Base-by-base conservation (phyloP, 257 asterid species). In the Marsdenia floribunda region DNA sequence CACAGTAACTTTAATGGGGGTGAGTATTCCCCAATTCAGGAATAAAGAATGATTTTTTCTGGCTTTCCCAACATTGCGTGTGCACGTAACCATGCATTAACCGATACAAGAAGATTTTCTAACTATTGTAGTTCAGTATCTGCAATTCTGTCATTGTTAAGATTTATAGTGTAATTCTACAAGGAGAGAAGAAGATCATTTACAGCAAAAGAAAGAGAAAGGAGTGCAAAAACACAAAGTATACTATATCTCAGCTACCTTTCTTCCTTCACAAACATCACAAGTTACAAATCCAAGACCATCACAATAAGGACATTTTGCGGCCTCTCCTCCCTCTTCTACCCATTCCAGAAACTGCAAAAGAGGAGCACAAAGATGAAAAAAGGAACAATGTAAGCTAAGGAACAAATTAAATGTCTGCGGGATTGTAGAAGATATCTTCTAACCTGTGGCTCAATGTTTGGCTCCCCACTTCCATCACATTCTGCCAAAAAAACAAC, bases 381-480 rank as follows among this genome's bases (percentile, higher is more conserved):
- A 42, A 53, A 4, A 66, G 58, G 26, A 58, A 24, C 22, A 24
- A 10, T 6, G 21, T 44, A 44, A 44, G 4, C 37, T 9, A 33
- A 14, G 15, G 11, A n/a, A 55, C 9, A 33, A 58, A 42, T 14
- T 55, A 68, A 29, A 8, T 54, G 57, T 21, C 7, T 21, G 4
- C 19, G 37, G 44, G 49, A 24, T 33, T 69, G 47, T 12, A 49
- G 24, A 73, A 71, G 10, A 58, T 40, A 53, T 26, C 44, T 9
- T 58, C 90, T 79, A 54, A 92, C 99, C 99, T 92, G 99, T 78
- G 81, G 83, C 83, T 94, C 99, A 58, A 94, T 75, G 70, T 95
- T 95, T 63, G 98, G 98, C 86, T 95, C 99, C 40, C 99, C 98
- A 69, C 93, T 90, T 73, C 99, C 99, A 74, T 94, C 98, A 77